Conservation (phyloP, 2,329 filamentous ascomycete species). For the Aureobasidium sp. region DNA sequence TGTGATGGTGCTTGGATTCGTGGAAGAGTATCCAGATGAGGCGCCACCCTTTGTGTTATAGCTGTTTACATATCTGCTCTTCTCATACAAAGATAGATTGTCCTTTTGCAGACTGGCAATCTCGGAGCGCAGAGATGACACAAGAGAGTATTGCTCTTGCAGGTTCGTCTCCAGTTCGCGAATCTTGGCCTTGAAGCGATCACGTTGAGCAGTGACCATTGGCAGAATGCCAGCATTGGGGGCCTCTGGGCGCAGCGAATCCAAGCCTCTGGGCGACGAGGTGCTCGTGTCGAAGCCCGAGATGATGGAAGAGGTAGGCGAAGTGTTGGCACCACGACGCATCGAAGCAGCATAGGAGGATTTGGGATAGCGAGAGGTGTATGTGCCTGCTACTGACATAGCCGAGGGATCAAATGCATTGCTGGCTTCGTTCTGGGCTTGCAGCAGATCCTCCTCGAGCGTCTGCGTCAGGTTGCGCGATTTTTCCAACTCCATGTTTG, state of each 20-base stretch:
- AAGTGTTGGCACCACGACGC: conserved; percentile 63
- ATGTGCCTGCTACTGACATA: conserved; percentile 87
- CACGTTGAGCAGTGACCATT: conserved; percentile 96
- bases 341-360: conserved; percentile 50
- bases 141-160: conserved; percentile 70
- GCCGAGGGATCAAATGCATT: conserved; percentile 77
- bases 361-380: conserved; percentile 69
- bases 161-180: conserved; percentile 82
- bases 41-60: conserved; percentile 65
- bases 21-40: conserved; percentile 55
- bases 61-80: conserved; percentile 90
- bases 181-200: conserved; percentile 97
- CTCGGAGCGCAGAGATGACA: conserved; percentile 83
- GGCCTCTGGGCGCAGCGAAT: conserved; percentile 53
- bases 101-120: conserved; percentile 89
- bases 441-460: conserved; percentile 84
- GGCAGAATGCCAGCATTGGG: conserved; percentile 79
- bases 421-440: conserved; percentile 73
- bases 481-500: conserved; percentile 79
- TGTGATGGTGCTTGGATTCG: conserved; percentile 65
- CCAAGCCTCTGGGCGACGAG: conserved; percentile 40
- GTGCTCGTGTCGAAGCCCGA: conserved; percentile 77
- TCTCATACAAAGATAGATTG: conserved; percentile 93
- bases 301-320: conserved; percentile 95
- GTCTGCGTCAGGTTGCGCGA: conserved; percentile 78